Evolutionary conservation across 2,329 filamentous ascomycete species (phyloP).

Genomic region (Pyrenochaeta sp.): DNA sequence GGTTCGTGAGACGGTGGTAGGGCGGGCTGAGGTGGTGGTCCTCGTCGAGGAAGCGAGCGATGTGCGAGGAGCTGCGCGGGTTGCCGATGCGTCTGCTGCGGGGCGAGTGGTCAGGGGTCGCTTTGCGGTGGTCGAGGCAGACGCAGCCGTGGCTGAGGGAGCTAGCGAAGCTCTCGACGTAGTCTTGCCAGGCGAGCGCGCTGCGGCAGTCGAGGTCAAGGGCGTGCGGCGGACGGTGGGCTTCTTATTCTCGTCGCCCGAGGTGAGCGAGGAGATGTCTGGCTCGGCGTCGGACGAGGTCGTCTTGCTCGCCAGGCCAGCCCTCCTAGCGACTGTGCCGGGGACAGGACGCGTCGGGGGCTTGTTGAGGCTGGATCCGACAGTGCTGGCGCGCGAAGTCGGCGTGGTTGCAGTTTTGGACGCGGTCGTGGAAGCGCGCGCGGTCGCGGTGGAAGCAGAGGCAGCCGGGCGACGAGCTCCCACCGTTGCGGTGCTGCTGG

Average conservation of each 20-base stretch:
- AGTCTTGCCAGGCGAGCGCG: constrained; percentile 35
- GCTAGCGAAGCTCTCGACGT: constrained; percentile 21
- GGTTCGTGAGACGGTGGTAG: constrained; percentile 27
- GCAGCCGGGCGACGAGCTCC: constrained; percentile 34
- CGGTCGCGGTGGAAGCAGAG: constrained; percentile 24
- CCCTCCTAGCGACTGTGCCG: constrained; percentile 31
- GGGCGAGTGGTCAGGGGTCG: constrained; percentile 39
- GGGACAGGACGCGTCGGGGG: constrained; percentile 44
- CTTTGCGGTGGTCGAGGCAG: constrained; percentile 31
- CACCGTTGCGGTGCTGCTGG: constrained; percentile 17
- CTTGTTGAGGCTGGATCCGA: constrained; percentile 44
- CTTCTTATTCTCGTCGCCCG: constrained; percentile 47
- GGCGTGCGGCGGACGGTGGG: constrained; percentile 36
- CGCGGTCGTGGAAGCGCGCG: constrained; percentile 34
- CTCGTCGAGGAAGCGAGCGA: constrained; percentile 36
- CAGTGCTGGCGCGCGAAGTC: constrained; percentile 32
- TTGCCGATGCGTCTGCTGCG: constrained; percentile 27
- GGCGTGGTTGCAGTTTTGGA: constrained; percentile 33
- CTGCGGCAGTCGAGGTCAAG: constrained; percentile 20
- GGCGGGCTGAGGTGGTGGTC: constrained; percentile 31
- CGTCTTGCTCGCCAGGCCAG: constrained; percentile 28
- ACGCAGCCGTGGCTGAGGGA: constrained; percentile 24
- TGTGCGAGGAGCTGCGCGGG: constrained; percentile 36
- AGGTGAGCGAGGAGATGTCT: constrained; percentile 43
- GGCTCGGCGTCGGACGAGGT: constrained; percentile 41